phyloP scores from a whole-genome alignment of 495 filamentous ascomycete genomes.

The Daldinia loculata region DNA sequence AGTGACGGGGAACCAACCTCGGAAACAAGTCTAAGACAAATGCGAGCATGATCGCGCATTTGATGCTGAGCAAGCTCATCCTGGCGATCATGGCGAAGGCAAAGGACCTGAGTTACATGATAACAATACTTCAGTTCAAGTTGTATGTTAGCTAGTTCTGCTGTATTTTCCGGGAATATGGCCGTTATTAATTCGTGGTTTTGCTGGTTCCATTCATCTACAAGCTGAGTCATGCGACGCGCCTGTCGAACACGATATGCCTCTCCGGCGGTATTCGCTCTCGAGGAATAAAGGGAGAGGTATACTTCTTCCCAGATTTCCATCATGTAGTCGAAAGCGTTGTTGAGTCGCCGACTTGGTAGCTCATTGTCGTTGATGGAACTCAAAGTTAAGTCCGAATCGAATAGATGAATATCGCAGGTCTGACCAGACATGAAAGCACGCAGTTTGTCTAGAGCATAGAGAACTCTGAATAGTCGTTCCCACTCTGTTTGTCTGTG shows the following conservation, averaged over 20 bases:
- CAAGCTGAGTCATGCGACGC: not conserved
- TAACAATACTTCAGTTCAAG: constrained; percentile 30
- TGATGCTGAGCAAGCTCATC: constrained; percentile 12
- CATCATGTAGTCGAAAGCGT: constrained; percentile 33
- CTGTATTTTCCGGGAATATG: not conserved
- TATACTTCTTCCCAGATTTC: constrained; percentile 37
- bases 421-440: constrained; percentile 32
- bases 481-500: not conserved
- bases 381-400: constrained; percentile 14
- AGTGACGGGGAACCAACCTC: constrained; percentile 5
- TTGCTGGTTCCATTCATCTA: constrained; percentile 13
- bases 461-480: constrained; percentile 30
- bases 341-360: constrained; percentile 5
- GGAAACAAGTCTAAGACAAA: constrained; percentile 21
- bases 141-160: constrained; percentile 3
- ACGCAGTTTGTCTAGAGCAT: constrained; percentile 32
- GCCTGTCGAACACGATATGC: constrained; percentile 4
- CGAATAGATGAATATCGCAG: constrained; percentile 31
- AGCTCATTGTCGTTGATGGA: not conserved
- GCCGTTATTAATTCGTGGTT: constrained; percentile 7
- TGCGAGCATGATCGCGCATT: constrained; percentile 23
- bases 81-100: constrained; percentile 12
- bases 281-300: constrained; percentile 21
- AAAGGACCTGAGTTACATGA: constrained; percentile 31
- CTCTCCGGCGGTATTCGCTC: constrained; percentile 2